These are phyloP conservation scores for Gonapodya sp. DNA, from an alignment of 192 early-diverging fungal species.

Conservation along the genomic window DNA sequence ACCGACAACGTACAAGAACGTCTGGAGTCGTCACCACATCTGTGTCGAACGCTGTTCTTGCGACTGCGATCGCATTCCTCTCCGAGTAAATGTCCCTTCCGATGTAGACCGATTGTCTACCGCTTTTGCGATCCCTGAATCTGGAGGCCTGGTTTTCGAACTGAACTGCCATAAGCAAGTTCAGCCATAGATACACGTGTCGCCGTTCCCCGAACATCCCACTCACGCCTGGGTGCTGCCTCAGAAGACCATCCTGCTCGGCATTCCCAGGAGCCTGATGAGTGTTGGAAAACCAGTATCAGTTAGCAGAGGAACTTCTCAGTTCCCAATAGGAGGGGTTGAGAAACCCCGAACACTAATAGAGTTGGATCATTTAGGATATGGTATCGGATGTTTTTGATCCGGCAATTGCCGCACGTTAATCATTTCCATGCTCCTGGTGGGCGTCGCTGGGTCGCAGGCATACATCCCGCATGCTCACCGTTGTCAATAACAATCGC, in stretches of 20 bases:
- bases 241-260: background rate
- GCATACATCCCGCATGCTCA: too few species aligned
- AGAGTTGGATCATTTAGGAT: too few species aligned
- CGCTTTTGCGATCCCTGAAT: background rate
- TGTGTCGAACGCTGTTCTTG: background rate
- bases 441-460: too few species aligned
- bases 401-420: too few species aligned
- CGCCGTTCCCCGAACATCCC: too few species aligned
- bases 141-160: background rate
- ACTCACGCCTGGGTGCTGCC: background rate
- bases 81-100: background rate
- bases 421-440: too few species aligned
- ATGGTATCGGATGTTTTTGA: too few species aligned
- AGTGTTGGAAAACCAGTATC: too few species aligned
- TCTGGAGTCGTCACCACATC: background rate
- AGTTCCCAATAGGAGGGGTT: too few species aligned
- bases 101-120: background rate
- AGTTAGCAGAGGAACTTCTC: too few species aligned
- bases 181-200: too few species aligned
- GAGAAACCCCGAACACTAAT: too few species aligned
- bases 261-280: background rate
- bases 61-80: background rate
- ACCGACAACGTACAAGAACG: background rate
- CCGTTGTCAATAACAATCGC: background rate
- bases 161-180: constrained; percentile 6